Evolutionary conservation across 129 eudicot genomes (phyloP).

Genomic region (Lonicera japonica): DNA sequence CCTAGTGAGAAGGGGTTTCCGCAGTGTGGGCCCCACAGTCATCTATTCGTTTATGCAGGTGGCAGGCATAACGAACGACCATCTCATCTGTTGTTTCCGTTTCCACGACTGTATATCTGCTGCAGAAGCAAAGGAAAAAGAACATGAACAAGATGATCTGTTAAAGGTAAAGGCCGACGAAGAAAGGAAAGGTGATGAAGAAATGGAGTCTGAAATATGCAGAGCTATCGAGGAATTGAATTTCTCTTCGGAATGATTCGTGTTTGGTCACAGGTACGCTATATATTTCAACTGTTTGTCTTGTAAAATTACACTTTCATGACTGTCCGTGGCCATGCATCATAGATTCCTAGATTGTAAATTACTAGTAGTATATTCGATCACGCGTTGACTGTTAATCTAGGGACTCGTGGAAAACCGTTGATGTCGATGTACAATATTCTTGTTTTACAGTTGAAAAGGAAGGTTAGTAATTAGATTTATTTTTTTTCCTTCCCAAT

Average conservation of each 20-base stretch:
- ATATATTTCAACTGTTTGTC: not conserved
- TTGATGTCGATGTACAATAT: constrained; percentile 1
- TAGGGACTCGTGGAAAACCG: not conserved
- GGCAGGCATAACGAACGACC: constrained; percentile 66
- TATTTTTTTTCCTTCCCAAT: too few species aligned
- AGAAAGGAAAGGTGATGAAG: constrained; percentile 15
- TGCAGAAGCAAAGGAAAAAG: constrained; percentile 23
- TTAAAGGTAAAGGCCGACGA: constrained; percentile 19
- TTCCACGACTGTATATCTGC: constrained; percentile 39
- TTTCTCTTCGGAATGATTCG: constrained; percentile 20
- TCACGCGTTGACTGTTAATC: not conserved
- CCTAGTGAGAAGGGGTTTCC: constrained; percentile 56
- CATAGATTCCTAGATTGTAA: not conserved
- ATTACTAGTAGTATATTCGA: not conserved
- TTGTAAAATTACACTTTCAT: not conserved
- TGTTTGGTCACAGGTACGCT: not conserved
- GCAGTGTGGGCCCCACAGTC: constrained; percentile 69
- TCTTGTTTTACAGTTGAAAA: constrained; percentile 2
- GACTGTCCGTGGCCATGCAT: too few species aligned
- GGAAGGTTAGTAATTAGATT: not conserved
- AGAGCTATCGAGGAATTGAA: constrained; percentile 30
- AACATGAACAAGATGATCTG: not conserved
- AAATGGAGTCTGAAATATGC: constrained; percentile 28
- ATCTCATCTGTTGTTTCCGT: constrained; percentile 52
- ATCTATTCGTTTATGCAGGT: constrained; percentile 72